Evolutionary conservation across 2,329 filamentous ascomycete species (phyloP).

Genomic region (Metarhizium rileyi): DNA sequence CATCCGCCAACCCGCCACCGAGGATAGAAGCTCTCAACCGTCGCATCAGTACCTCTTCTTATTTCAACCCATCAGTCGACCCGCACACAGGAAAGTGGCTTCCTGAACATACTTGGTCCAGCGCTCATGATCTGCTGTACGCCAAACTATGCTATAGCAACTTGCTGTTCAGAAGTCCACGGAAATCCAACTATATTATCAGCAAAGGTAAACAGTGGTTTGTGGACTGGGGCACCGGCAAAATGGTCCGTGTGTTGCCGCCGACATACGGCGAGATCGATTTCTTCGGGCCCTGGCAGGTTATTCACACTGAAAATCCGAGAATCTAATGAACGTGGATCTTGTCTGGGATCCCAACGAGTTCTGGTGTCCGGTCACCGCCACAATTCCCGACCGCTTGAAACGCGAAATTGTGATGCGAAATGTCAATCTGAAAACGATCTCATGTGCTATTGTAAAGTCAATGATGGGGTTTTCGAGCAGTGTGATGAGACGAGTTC

Average conservation of each 20-base stretch:
- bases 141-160: constrained; percentile 52
- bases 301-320: constrained; percentile 39
- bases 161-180: constrained; percentile 44
- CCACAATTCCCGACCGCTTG: neutral
- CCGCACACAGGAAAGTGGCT: constrained; percentile 45
- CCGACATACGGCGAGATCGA: constrained; percentile 44
- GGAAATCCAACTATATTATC: constrained; percentile 49
- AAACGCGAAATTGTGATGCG: neutral
- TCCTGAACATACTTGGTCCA: constrained; percentile 44
- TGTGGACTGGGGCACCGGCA: constrained; percentile 49
- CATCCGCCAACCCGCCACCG: constrained; percentile 14
- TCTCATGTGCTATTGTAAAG: neutral
- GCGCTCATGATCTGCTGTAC: constrained; percentile 47
- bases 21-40: constrained; percentile 22
- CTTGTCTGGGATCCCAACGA: neutral
- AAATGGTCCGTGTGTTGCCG: constrained; percentile 42
- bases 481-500: neutral
- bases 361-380: neutral
- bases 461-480: neutral
- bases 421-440: neutral
- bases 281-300: constrained; percentile 39
- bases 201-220: constrained; percentile 47
- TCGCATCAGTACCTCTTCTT: constrained; percentile 35
- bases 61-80: constrained; percentile 35
- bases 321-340: constrained; percentile 25